Base-by-base conservation (phyloP, 2,329 filamentous ascomycete species). In the Monilinia fructigena region DNA sequence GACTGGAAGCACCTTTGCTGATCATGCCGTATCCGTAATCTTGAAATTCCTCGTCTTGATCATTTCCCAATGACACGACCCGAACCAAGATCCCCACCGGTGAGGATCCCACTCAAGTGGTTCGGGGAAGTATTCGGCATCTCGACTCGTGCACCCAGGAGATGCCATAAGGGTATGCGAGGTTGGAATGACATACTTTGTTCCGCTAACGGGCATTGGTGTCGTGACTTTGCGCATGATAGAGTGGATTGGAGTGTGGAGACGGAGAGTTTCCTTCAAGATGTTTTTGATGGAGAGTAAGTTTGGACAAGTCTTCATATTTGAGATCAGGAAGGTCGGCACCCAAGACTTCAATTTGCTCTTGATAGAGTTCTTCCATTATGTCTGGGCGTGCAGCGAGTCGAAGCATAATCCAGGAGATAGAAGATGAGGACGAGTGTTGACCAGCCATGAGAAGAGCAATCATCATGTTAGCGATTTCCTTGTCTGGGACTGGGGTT, bases 21-120 rank as follows among this genome's bases (percentile, higher is more conserved):
- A 97, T 90, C 61, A 96, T 82, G 69, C 94, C 94, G 78, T 96
- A 97, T 45, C 94, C 94, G 77, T 97, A 97, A 77, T 97, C 94
- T 68, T 94, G 85, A 80, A 92, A 92, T 80, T 89, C 90, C 75
- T 89, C 86, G 45, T 85, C 83, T 48, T 83, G 82, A n/a, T 80
- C 79, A 59, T 80, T 80, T 66, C 72, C 72, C 82, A 62, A 82
- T 83, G 35, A 80, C 84, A 69, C 83, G 83, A 64, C 82, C 80
- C 53, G 85, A 86, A 66, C 84, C 86, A 69, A 85, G 83, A 72
- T 92, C 87, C 87, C 94, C 94, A 98, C 66, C 94, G 89, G 79
- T 95, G 92, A 60, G 94, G 94, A 76, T 97, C 89, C 93, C 94
- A 98, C 63, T 84, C 77, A 28, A 89, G 80, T 8, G 93, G 90